phyloP scores from a whole-genome alignment of 1,284 basidiomycete genomes.

The Malassezia pachydermatis region DNA sequence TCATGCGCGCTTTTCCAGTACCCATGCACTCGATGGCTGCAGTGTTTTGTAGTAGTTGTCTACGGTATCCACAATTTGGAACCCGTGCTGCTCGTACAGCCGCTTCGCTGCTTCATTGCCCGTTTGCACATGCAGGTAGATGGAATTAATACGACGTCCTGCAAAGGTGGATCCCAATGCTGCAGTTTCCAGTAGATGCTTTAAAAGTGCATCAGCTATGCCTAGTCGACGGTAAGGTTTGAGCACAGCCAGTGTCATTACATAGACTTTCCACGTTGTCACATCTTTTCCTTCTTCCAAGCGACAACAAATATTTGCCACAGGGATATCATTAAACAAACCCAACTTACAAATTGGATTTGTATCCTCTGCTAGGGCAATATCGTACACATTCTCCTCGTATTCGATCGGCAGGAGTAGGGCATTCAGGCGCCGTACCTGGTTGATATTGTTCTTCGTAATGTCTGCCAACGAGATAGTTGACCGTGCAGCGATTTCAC shows the following conservation, averaged over 20 bases:
- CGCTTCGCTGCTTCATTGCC: conserved; percentile 44
- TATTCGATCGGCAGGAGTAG: conserved; percentile 44
- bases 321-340: conserved; percentile 50
- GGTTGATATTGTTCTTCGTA: conserved; percentile 45
- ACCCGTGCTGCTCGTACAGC: conserved; percentile 49
- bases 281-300: conserved; percentile 32
- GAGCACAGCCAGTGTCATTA: conserved; percentile 50
- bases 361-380: conserved; percentile 31
- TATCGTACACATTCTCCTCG: conserved; percentile 40
- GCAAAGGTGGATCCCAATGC: conserved; percentile 32
- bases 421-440: conserved; percentile 42
- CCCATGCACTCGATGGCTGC: conserved; percentile 48
- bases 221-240: conserved; percentile 49
- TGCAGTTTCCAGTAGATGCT: conserved; percentile 42
- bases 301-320: conserved; percentile 47
- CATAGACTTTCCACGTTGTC: conserved; percentile 42
- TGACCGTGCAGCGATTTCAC: background rate
- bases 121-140: conserved; percentile 49
- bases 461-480: conserved; percentile 29
- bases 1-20: conserved; percentile 29
- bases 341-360: conserved; percentile 40
- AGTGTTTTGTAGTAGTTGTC: conserved; percentile 42
- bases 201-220: conserved; percentile 44
- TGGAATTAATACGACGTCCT: conserved; percentile 27
- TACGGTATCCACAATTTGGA: conserved; percentile 37